phyloP scores from a whole-genome alignment of 768 basidiomycete species.

The Cystobasidium tubakii region DNA sequence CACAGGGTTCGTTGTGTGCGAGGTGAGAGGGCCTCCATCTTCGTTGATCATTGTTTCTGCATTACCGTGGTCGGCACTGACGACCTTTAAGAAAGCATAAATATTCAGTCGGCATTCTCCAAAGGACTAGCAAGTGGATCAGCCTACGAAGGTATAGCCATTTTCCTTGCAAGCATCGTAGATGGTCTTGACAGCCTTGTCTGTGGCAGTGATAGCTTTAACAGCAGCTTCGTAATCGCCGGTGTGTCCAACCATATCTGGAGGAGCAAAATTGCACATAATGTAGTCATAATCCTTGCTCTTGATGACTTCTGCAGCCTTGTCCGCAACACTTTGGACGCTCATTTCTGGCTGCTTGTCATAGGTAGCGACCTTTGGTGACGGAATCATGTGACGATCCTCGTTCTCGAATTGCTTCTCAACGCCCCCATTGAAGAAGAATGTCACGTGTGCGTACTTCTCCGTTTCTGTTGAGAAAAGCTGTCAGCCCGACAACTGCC shows the following conservation, averaged over 20 bases:
- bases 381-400: constrained; percentile 78
- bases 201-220: constrained; percentile 76
- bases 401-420: constrained; percentile 83
- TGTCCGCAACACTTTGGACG: constrained; percentile 78
- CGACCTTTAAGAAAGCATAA: constrained; percentile 47
- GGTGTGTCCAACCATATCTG: constrained; percentile 96
- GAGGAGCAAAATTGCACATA: constrained; percentile 97
- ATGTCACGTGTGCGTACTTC: constrained; percentile 95
- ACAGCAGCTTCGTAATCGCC: constrained; percentile 87
- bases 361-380: constrained; percentile 90
- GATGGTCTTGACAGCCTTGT: constrained; percentile 78
- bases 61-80: constrained; percentile 93
- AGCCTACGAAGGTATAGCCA: constrained; percentile 66
- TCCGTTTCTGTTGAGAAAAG: constrained; percentile 65
- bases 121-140: not conserved
- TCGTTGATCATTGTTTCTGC: constrained; percentile 89
- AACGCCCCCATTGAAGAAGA: constrained; percentile 96
- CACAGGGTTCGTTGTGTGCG: constrained; percentile 82
- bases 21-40: constrained; percentile 81
- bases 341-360: constrained; percentile 87
- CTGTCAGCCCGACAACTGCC: not conserved
- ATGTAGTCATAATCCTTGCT: constrained; percentile 71
- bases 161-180: constrained; percentile 77
- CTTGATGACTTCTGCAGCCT: constrained; percentile 78
- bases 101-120: not conserved